A percentile compares a stretch with the other conserved stretches of the same genome.
Conservation (phyloP, 495 filamentous ascomycete genomes). For the Penicillium samsonianum region DNA sequence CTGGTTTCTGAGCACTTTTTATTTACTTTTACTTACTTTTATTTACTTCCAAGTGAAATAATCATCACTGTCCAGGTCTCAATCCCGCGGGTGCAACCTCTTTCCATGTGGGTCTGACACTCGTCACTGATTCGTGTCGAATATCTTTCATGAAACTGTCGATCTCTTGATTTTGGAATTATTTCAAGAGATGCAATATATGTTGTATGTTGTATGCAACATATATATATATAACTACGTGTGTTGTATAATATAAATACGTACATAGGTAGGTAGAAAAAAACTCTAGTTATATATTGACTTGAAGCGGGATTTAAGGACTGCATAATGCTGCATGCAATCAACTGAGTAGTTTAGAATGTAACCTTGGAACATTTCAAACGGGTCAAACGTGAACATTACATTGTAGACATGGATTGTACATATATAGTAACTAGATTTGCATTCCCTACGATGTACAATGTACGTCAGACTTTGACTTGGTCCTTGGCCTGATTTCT, state of each 20-base stretch:
- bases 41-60: too few species aligned
- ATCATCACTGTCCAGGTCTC: neutral
- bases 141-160: conserved; percentile 6
- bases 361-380: neutral
- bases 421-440: too few species aligned
- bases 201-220: too few species aligned
- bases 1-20: neutral
- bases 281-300: neutral
- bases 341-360: neutral
- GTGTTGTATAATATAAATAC: too few species aligned
- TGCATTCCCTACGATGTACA: too few species aligned
- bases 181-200: too few species aligned
- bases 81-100: conserved; percentile 11
- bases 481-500: too few species aligned
- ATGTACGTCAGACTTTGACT: too few species aligned
- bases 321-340: neutral
- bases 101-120: conserved; percentile 8
- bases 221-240: too few species aligned
- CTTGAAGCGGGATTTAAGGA: neutral
- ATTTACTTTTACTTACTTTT: too few species aligned
- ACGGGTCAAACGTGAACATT: neutral
- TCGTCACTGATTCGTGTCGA: conserved; percentile 9
- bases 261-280: too few species aligned
- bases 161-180: neutral
- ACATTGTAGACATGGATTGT: too few species aligned